Percentiles rank a stretch among this genome's conserved stretches.
Conservation (phyloP, 139 green algal genomes). For the Coelastrella sp. region DNA sequence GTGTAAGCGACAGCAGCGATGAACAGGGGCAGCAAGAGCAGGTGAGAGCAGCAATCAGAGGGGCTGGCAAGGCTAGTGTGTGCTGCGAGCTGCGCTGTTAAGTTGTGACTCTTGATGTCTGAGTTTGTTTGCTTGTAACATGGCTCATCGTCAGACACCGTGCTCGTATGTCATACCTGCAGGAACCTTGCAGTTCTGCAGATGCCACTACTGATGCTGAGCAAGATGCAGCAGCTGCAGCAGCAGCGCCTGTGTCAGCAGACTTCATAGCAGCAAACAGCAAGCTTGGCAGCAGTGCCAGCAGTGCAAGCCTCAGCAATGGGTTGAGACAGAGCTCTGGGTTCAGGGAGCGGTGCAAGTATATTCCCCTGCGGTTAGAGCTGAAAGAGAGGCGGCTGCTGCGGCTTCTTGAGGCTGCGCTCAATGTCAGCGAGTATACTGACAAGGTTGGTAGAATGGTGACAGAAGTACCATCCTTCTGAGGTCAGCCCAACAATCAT, state of each 20-base stretch:
- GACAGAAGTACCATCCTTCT: too few relatives aligned
- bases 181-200: slow-evolving; percentile 32
- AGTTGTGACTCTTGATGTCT: too few relatives aligned
- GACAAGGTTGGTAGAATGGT: slow-evolving; percentile 86
- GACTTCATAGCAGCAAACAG: background rate
- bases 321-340: background rate
- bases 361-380: slow-evolving; percentile 79
- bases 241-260: slow-evolving; percentile 22
- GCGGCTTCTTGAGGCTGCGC: slow-evolving; percentile 86
- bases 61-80: background rate
- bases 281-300: slow-evolving; percentile 20
- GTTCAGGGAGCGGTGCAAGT: slow-evolving; percentile 73
- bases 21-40: slow-evolving; percentile 19
- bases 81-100: too few relatives aligned
- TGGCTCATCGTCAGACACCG: too few relatives aligned
- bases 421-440: slow-evolving; percentile 94
- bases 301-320: slow-evolving; percentile 5
- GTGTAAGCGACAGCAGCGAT: slow-evolving; percentile 3
- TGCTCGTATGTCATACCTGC: too few relatives aligned
- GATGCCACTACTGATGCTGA: background rate
- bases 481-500: too few relatives aligned
- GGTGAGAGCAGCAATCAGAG: background rate
- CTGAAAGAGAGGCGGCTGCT: slow-evolving; percentile 83
- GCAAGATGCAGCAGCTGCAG: background rate
- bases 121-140: too few relatives aligned